These are phyloP conservation scores for Ascochyta viciae-villosae DNA, from an alignment of 2,329 filamentous ascomycete species.

Conservation along the genomic window DNA sequence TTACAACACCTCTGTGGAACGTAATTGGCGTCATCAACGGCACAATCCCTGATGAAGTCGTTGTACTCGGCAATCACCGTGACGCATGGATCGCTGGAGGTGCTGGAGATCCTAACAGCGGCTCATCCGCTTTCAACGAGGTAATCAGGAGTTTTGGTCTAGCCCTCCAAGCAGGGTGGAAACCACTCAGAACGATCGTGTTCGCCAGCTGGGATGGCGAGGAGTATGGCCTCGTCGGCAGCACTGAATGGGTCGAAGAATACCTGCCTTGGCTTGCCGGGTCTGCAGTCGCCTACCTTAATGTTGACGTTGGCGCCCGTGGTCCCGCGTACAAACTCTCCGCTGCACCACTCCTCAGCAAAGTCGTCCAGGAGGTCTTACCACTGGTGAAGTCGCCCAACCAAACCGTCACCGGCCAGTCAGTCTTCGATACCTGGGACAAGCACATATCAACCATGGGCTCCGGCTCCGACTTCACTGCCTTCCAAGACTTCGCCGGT, in stretches of 20 bases:
- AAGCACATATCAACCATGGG: constrained; percentile 63
- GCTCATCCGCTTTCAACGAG: constrained; percentile 80
- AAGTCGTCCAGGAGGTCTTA: constrained; percentile 59
- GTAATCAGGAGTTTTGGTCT: constrained; percentile 77
- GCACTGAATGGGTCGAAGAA: constrained; percentile 93
- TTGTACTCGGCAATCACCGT: constrained; percentile 90
- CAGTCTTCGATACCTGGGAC: constrained; percentile 69
- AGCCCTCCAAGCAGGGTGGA: constrained; percentile 77
- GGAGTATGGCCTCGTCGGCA: constrained; percentile 86
- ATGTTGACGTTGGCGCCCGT: constrained; percentile 77
- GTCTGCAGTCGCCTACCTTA: constrained; percentile 81
- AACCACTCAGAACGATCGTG: constrained; percentile 86
- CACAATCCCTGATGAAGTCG: constrained; percentile 80
- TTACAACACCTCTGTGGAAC: constrained; percentile 65
- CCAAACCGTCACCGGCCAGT: constrained; percentile 73
- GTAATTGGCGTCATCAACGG: constrained; percentile 93
- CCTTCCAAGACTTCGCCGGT: constrained; percentile 61
- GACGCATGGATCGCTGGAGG: constrained; percentile 92
- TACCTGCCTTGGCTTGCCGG: constrained; percentile 80
- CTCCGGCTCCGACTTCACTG: constrained; percentile 60
- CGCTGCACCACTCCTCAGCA: constrained; percentile 78
- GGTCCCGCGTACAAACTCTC: constrained; percentile 69
- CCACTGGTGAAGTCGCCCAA: constrained; percentile 62
- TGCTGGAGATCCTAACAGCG: constrained; percentile 82
- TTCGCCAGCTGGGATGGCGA: constrained; percentile 75